Evolutionary conservation across 305 asterid species (phyloP).

Genomic region (Plantago lanceolata): DNA sequence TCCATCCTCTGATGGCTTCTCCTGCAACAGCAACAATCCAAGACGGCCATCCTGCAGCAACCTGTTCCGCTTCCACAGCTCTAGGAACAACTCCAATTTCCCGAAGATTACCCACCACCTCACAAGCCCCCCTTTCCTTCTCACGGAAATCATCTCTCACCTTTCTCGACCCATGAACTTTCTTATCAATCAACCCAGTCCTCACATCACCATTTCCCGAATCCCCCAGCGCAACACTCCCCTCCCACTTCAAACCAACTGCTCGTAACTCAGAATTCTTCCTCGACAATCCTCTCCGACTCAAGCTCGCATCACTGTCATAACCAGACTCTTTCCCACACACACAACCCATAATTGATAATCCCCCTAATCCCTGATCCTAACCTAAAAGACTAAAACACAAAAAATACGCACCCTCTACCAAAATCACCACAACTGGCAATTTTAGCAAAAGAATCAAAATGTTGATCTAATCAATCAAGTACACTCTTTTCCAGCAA

Average conservation of each 20-base stretch:
- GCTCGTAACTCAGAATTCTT: background rate
- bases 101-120: background rate
- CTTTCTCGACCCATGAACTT: background rate
- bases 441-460: background rate
- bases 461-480: background rate
- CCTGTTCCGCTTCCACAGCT: background rate
- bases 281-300: background rate
- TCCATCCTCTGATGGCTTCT: slow-evolving; percentile 3
- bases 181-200: background rate
- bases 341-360: background rate
- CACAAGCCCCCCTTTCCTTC: background rate
- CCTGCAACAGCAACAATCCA: background rate
- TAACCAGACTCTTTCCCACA: background rate
- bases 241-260: background rate
- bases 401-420: background rate
- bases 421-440: background rate
- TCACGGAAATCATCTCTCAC: background rate
- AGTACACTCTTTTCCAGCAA: background rate
- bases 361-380: background rate
- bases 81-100: background rate
- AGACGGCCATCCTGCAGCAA: slow-evolving; percentile 4
- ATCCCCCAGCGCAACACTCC: background rate
- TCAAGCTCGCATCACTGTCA: background rate
- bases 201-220: background rate
- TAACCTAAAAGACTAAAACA: background rate